Evolutionary conservation across 257 asterid species (phyloP).

Genomic region (Jacaranda mimosifolia): DNA sequence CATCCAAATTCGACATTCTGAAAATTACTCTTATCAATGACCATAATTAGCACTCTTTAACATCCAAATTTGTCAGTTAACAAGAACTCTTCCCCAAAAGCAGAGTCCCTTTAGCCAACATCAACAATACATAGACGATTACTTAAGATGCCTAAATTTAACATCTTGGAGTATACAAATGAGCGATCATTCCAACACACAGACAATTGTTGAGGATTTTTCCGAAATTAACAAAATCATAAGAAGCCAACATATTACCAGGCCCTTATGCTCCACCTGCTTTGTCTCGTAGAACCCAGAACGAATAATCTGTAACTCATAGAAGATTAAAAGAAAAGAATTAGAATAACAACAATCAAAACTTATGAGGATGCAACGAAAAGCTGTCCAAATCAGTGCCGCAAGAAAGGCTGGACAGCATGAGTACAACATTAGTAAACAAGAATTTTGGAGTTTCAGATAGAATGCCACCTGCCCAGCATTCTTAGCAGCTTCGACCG

Average conservation of each 20-base stretch:
- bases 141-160: background rate
- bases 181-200: background rate
- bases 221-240: background rate
- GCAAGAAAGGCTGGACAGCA: background rate
- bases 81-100: slow-evolving; percentile 3
- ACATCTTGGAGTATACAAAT: background rate
- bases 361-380: background rate
- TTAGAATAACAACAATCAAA: background rate
- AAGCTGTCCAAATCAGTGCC: background rate
- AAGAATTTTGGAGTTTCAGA: background rate
- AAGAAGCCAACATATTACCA: slow-evolving; percentile 42
- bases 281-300: slow-evolving; percentile 63
- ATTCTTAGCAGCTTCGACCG: slow-evolving; percentile 73
- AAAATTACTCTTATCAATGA: background rate
- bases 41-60: background rate
- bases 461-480: slow-evolving; percentile 71
- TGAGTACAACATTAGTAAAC: background rate
- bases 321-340: background rate
- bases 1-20: background rate
- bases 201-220: background rate
- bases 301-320: slow-evolving; percentile 58
- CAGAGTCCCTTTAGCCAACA: background rate
- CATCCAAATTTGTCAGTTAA: background rate
- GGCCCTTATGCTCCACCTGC: slow-evolving; percentile 77
- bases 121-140: background rate